Conservation (phyloP, 1,284 basidiomycete species). For the Leccinum solheimii region DNA sequence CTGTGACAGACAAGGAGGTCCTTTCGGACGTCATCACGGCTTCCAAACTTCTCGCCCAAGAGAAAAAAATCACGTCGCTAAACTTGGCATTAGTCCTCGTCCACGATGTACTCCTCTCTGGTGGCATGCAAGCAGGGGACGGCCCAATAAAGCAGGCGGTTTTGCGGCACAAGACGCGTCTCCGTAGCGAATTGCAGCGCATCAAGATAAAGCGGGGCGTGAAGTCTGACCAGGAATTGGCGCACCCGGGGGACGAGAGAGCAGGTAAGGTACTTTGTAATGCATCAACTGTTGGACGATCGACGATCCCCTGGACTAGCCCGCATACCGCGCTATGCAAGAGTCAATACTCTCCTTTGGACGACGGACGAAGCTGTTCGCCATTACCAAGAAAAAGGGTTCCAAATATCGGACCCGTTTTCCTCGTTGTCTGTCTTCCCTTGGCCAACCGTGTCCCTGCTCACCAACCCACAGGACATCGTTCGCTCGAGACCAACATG, state of each 20-base stretch:
- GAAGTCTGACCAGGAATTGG: constrained; percentile 66
- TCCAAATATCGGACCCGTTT: constrained; percentile 50
- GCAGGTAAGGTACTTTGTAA: constrained; percentile 48
- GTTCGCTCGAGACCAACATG: constrained; percentile 75
- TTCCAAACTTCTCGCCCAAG: constrained; percentile 68
- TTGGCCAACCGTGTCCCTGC: not conserved
- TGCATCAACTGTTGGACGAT: not conserved
- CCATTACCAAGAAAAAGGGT: constrained; percentile 56
- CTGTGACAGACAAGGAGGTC: constrained; percentile 62
- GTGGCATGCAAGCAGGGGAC: constrained; percentile 84
- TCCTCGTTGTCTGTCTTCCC: constrained; percentile 45
- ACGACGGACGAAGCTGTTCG: constrained; percentile 58
- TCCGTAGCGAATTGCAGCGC: constrained; percentile 82
- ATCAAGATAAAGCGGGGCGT: constrained; percentile 81
- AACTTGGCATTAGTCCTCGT: constrained; percentile 82
- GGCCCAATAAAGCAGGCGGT: constrained; percentile 85
- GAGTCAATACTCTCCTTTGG: constrained; percentile 80
- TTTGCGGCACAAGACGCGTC: constrained; percentile 82
- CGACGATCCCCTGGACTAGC: constrained; percentile 40
- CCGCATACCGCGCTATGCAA: constrained; percentile 79
- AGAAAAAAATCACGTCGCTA: constrained; percentile 71
- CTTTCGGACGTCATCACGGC: constrained; percentile 65
- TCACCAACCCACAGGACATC: constrained; percentile 43
- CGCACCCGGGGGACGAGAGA: constrained; percentile 55
- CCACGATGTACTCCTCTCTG: constrained; percentile 81